A percentile compares a stretch with the other conserved stretches of the same genome.
Evolutionary conservation across 257 asterid species (phyloP).

Genomic region (Solanum lycopersicoides): DNA sequence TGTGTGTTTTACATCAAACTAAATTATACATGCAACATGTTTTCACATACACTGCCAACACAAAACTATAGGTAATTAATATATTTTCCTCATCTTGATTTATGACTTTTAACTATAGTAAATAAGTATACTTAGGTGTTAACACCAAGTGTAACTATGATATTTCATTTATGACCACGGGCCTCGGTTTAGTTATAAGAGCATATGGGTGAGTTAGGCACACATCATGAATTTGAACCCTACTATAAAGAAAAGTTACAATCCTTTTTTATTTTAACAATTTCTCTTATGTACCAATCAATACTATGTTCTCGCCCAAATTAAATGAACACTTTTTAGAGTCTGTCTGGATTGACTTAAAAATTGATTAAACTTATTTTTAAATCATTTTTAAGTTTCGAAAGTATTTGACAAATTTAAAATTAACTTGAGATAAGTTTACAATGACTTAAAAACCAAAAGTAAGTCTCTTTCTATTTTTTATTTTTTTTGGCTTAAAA

Average conservation of each 20-base stretch:
- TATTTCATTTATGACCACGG: not conserved
- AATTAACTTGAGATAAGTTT: too few species aligned
- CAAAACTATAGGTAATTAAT: not conserved
- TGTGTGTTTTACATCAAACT: not conserved
- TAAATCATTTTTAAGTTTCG: too few species aligned
- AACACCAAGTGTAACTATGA: not conserved
- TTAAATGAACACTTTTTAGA: too few species aligned
- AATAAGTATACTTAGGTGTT: not conserved
- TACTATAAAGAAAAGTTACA: too few species aligned
- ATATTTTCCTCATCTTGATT: not conserved
- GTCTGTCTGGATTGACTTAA: fast-evolving
- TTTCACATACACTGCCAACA: not conserved
- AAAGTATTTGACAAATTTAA: too few species aligned
- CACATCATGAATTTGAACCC: not conserved
- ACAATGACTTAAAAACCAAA: too few species aligned
- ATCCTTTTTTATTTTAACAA: not conserved
- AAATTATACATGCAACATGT: not conserved
- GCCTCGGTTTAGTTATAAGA: too few species aligned
- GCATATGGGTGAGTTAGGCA: not conserved
- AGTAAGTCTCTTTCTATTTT: too few species aligned
- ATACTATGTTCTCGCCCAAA: not conserved
- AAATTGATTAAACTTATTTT: fast-evolving
- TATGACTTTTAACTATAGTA: not conserved
- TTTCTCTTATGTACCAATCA: not conserved
- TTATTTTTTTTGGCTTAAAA: too few species aligned